Percentiles rank a stretch among this genome's conserved stretches.
These are phyloP conservation scores for Pseudohyphozyma bogoriensis DNA, from an alignment of 768 basidiomycete genomes.

Conservation along the genomic window DNA sequence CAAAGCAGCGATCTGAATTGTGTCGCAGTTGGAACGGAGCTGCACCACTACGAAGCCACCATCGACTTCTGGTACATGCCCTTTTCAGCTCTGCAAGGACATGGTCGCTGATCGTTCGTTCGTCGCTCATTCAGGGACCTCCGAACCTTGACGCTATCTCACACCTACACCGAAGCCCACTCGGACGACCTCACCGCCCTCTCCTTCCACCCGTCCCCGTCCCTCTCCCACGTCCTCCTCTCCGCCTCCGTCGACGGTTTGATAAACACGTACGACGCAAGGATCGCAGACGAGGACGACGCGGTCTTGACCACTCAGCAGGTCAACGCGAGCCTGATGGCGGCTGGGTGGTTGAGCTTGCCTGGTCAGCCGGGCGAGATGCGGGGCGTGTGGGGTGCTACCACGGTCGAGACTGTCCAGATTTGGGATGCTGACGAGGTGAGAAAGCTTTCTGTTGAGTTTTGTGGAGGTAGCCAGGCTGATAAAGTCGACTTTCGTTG, in stretches of 20 bases:
- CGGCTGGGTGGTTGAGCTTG: slow-evolving; percentile 29
- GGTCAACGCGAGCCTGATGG: slow-evolving; percentile 24
- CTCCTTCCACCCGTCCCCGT: slow-evolving; percentile 31
- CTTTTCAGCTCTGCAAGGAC: neutral
- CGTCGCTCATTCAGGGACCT: slow-evolving; percentile 27
- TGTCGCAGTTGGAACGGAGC: slow-evolving; percentile 29
- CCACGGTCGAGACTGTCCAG: slow-evolving; percentile 32
- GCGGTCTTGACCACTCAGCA: slow-evolving; percentile 29
- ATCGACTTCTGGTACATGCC: slow-evolving; percentile 28
- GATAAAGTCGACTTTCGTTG: neutral
- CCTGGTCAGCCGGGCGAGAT: slow-evolving; percentile 1
- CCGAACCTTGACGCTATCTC: slow-evolving; percentile 18
- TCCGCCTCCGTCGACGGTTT: slow-evolving; percentile 32
- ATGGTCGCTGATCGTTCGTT: too few relatives aligned
- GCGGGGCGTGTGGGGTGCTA: slow-evolving; percentile 26
- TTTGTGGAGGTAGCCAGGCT: neutral
- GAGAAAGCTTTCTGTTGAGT: neutral
- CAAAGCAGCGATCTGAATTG: slow-evolving; percentile 27
- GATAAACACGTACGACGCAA: slow-evolving; percentile 30
- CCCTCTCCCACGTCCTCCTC: slow-evolving; percentile 28
- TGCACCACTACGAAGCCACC: slow-evolving; percentile 29
- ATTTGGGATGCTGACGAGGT: slow-evolving; percentile 29
- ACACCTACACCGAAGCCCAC: slow-evolving; percentile 31
- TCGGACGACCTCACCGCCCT: slow-evolving; percentile 33
- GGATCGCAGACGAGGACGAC: slow-evolving; percentile 33